Base-by-base conservation (phyloP, 1,284 basidiomycete genomes). In the Pyrrhoderma lamaoense region DNA sequence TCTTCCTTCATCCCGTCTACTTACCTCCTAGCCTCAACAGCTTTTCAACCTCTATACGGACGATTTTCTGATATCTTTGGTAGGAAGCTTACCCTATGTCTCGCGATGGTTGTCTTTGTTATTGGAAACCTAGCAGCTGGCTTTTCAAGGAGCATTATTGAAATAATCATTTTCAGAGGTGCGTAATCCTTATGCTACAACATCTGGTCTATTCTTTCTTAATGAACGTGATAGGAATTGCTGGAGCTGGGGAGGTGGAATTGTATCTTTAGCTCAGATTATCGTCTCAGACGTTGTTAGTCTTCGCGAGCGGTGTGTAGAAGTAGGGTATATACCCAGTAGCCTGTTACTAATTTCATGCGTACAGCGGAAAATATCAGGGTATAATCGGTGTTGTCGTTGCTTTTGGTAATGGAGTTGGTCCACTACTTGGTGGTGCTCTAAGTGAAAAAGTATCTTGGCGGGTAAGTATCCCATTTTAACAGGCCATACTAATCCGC, bases 51-150 rank as follows among this genome's bases (percentile, higher is more conserved):
- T 2, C 64, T 77, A 3, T 77, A 86, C 63, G 85, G 85, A 31
- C 74, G 83, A 4, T 77, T 87, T 69, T 81, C 70, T 45, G 86
- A 90, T 58, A 87, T 85, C 34, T 89, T 88, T 58, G 88, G 87
- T 14, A 71, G 88, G 25, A 89, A 90, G 61, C 65, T 68, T 16
- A 76, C 79, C 0, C 68, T 89, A 5, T 31, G 27, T 11, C 27
- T 11, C 7, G 27, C 5, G 11, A 5, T 11, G 27, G 27, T 5
- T 31, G 27, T 31, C 5, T 31, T 11, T 11, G 11, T 31, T 5
- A 31, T 31, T 31, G 27, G 27, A 5, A 31, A 31, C 27, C 11
- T 31, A 31, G 11, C 27, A 31, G 27, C 27, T 31, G 11, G 27
- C 5, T 31, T 31, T 11, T 11, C 27, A 31, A 31, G 11, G 27